Evolutionary conservation across 2,329 filamentous ascomycete species (phyloP).

Genomic region (Penicillium sclerotiorum): DNA sequence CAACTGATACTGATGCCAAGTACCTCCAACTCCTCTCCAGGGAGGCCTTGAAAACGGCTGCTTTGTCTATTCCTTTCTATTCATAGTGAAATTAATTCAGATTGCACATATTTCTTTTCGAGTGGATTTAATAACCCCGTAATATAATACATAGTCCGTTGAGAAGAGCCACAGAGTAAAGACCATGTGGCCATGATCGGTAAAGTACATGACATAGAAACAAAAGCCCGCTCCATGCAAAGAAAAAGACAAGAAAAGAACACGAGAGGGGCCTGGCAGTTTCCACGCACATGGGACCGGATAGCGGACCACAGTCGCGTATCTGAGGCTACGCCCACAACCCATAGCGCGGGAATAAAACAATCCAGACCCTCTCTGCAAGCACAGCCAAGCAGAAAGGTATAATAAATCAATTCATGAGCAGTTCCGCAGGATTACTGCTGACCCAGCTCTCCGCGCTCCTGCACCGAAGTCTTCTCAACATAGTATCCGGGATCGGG

Average conservation of each 20-base stretch:
- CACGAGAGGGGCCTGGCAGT: slow-evolving; percentile 1
- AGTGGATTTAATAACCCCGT: slow-evolving; percentile 10
- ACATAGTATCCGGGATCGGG: slow-evolving; percentile 81
- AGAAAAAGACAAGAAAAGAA: slow-evolving; percentile 10
- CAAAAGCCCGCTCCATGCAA: slow-evolving; percentile 27
- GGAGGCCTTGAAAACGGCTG: slow-evolving; percentile 9
- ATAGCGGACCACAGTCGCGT: too few species aligned
- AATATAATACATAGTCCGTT: slow-evolving; percentile 19
- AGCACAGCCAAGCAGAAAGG: not conserved
- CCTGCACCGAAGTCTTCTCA: slow-evolving; percentile 55
- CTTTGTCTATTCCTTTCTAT: slow-evolving; percentile 19
- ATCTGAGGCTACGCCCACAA: too few species aligned
- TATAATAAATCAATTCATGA: not conserved
- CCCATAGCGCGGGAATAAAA: too few species aligned
- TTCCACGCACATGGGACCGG: not conserved
- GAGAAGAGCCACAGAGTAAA: not conserved
- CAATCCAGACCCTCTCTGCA: too few species aligned
- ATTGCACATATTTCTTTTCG: slow-evolving; percentile 24
- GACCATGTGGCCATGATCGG: slow-evolving; percentile 3
- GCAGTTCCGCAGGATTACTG: too few species aligned
- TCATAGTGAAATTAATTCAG: slow-evolving; percentile 13
- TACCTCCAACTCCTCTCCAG: not conserved
- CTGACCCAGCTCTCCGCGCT: slow-evolving; percentile 28
- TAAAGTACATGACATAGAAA: slow-evolving; percentile 23
- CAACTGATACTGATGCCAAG: slow-evolving; percentile 14